Evolutionary conservation across 2,329 filamentous ascomycete species (phyloP).

Genomic region (Nemania sp.): DNA sequence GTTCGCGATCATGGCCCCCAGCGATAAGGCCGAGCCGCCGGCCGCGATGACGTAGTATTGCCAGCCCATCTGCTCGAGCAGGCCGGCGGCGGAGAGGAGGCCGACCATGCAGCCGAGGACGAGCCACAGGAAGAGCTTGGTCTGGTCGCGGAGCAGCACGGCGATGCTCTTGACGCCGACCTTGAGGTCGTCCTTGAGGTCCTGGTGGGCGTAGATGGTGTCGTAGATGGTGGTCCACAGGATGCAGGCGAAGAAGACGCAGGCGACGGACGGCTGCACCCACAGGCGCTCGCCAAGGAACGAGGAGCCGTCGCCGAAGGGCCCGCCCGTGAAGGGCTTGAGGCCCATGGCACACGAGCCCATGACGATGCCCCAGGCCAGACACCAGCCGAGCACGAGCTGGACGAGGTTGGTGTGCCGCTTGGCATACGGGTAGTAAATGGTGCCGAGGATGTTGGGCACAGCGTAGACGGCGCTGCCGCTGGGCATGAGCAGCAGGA

Average conservation of each 20-base stretch:
- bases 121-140: slow-evolving; percentile 35
- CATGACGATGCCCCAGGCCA: slow-evolving; percentile 41
- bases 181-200: slow-evolving; percentile 41
- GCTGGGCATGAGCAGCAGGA: slow-evolving; percentile 32
- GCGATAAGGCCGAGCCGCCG: slow-evolving; percentile 34
- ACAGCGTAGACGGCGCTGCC: slow-evolving; percentile 35
- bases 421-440: slow-evolving; percentile 45
- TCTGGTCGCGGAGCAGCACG: slow-evolving; percentile 37
- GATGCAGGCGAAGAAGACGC: slow-evolving; percentile 37
- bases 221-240: slow-evolving; percentile 44
- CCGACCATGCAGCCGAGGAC: slow-evolving; percentile 33
- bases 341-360: slow-evolving; percentile 38
- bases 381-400: slow-evolving; percentile 42
- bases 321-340: slow-evolving; percentile 32
- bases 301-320: slow-evolving; percentile 24
- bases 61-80: slow-evolving; percentile 27
- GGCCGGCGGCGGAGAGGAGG: slow-evolving; percentile 30
- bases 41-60: slow-evolving; percentile 33
- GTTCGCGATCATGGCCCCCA: slow-evolving; percentile 37
- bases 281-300: slow-evolving; percentile 16
- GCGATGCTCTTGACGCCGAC: slow-evolving; percentile 43
- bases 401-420: slow-evolving; percentile 44
- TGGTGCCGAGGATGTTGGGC: slow-evolving; percentile 36
- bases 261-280: slow-evolving; percentile 33
- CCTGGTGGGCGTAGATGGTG: slow-evolving; percentile 45